phyloP scores from a whole-genome alignment of 2,329 filamentous ascomycete genomes.

The Fusarium sp. region DNA sequence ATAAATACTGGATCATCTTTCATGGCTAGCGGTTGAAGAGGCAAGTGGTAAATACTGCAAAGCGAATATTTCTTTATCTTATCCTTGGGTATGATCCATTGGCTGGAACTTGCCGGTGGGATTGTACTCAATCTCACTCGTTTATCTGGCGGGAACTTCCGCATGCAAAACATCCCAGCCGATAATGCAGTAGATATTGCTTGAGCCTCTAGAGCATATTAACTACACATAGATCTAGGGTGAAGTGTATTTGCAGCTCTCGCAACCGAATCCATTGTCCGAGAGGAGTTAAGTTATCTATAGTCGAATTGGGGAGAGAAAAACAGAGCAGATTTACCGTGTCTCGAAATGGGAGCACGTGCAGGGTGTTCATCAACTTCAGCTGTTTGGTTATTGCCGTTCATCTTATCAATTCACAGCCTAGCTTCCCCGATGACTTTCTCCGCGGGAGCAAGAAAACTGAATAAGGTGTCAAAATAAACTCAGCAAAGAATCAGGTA shows the following conservation, averaged over 20 bases:
- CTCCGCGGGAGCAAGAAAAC: accelerated
- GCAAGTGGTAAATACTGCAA: not conserved
- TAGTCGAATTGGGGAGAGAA: too few species aligned
- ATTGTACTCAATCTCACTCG: not conserved
- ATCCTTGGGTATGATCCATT: accelerated
- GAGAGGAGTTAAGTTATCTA: accelerated
- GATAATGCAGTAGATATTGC: not conserved
- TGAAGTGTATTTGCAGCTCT: too few species aligned
- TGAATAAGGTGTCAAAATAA: accelerated
- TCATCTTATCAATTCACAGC: not conserved
- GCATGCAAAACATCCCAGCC: not conserved
- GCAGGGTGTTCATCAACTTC: not conserved
- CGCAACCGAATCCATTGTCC: accelerated
- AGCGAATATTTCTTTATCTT: accelerated
- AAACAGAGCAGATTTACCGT: not conserved
- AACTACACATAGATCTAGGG: accelerated
- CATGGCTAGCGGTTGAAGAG: not conserved
- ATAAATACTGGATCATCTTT: accelerated
- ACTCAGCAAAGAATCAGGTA: accelerated
- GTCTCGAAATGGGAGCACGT: not conserved
- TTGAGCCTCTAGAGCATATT: not conserved
- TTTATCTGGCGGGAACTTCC: not conserved
- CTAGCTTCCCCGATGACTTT: not conserved
- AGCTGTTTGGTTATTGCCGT: not conserved
- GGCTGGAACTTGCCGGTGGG: not conserved